These are phyloP conservation scores for Obelidium mucronatum DNA, from an alignment of 192 early-diverging fungal genomes.

Conservation along the genomic window DNA sequence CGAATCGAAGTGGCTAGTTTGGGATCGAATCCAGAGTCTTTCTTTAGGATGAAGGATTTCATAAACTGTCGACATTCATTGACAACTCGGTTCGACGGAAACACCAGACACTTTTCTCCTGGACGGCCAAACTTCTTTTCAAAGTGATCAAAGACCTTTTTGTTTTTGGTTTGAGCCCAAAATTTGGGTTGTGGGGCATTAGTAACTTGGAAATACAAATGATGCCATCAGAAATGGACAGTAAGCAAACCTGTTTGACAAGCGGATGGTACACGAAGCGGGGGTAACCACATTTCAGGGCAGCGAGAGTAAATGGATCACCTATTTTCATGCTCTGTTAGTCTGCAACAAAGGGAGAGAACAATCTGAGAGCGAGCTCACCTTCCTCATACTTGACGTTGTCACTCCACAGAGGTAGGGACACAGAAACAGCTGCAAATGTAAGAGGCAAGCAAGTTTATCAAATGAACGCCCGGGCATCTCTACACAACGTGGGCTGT, in stretches of 20 bases:
- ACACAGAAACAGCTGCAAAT: conserved; percentile 85
- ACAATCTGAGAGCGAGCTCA: background rate
- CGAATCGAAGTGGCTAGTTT: conserved; percentile 49
- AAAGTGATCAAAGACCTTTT: conserved; percentile 44
- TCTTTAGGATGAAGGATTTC: conserved; percentile 45
- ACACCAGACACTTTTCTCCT: conserved; percentile 75
- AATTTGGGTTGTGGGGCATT: background rate
- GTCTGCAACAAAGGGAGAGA: background rate
- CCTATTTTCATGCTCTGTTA: conserved; percentile 38
- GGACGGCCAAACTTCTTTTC: conserved; percentile 58
- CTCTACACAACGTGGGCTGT: conserved; percentile 4
- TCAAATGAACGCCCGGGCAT: background rate
- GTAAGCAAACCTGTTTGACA: conserved; percentile 65
- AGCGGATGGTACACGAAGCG: conserved; percentile 87
- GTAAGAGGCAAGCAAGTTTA: conserved; percentile 56
- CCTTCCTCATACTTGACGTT: conserved; percentile 92
- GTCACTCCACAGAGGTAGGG: conserved; percentile 87
- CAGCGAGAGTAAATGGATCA: conserved; percentile 69
- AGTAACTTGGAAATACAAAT: background rate
- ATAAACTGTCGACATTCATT: conserved; percentile 74
- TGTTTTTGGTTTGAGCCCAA: background rate
- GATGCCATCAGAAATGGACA: conserved; percentile 5
- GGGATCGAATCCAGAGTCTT: conserved; percentile 27
- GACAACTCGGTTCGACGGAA: conserved; percentile 73
- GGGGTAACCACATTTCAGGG: conserved; percentile 88